Percentiles rank a stretch among this genome's conserved stretches.
phyloP scores from a whole-genome alignment of 768 basidiomycete genomes.

The Suillus spraguei region DNA sequence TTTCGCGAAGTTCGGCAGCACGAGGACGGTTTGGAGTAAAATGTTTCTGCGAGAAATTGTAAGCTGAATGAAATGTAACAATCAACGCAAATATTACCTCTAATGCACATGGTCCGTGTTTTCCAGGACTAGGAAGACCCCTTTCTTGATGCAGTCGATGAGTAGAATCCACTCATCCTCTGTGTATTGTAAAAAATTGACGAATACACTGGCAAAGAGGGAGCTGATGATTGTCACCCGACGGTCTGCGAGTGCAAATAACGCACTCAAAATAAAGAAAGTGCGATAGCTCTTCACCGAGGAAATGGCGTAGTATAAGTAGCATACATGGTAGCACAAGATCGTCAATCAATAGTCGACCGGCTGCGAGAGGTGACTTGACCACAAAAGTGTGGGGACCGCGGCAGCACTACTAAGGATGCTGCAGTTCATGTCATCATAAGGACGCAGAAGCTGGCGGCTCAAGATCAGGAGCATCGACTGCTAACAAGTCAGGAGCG shows the following conservation, averaged over 20 bases:
- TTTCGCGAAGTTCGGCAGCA: constrained; percentile 11
- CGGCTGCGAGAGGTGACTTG: too few species aligned
- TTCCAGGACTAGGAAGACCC: constrained; percentile 10
- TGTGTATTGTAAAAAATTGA: constrained; percentile 8
- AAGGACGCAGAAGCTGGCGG: too few species aligned
- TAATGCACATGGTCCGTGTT: constrained; percentile 3
- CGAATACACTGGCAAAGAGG: constrained; percentile 4
- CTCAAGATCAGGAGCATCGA: too few species aligned
- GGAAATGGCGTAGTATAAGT: constrained; percentile 15
- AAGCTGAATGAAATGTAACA: neutral
- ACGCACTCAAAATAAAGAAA: constrained; percentile 13
- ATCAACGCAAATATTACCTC: neutral
- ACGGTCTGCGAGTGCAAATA: constrained; percentile 11
- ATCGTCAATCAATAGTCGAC: too few species aligned
- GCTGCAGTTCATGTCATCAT: too few species aligned
- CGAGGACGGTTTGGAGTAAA: constrained; percentile 14
- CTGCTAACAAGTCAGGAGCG: too few species aligned
- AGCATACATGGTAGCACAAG: too few species aligned
- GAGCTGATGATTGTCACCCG: constrained; percentile 3
- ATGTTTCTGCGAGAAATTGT: constrained; percentile 6
- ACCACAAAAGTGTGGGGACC: too few species aligned
- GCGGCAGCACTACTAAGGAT: too few species aligned
- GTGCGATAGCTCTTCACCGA: constrained; percentile 18
- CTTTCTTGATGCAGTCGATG: constrained; percentile 11
- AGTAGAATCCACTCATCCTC: constrained; percentile 13